Evolutionary conservation across 1,284 basidiomycete species (phyloP), one percentile per base, ranked within the genome.

Genomic region (Inonotus obliquus): DNA sequence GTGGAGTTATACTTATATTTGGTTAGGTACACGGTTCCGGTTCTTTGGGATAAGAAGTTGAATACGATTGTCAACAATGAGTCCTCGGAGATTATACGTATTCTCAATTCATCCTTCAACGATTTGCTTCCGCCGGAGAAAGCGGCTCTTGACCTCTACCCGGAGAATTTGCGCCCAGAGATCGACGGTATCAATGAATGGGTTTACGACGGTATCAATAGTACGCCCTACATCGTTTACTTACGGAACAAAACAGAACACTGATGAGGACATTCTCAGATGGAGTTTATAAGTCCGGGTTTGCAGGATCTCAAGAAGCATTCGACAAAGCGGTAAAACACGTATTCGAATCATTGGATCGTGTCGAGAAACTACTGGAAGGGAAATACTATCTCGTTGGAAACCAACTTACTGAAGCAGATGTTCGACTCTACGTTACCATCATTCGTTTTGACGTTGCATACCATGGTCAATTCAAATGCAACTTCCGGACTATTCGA

Each of bases 31-130:
- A 93, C 94, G 2, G 93, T 96, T 2, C 96, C 96, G 14, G 77
- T 96, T 54, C 77, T 98, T 1, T 99, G 94, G 93, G 97, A 98
- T 78, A 96, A 89, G 78, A 91, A 97, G 75, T 77, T 74, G 39
- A 76, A 89, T 60, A 93, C 91, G 32, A 92, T 98, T 67, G 97
- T 99, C 60, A 97, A 92, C 79, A 99, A 96, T 73, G 95, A 98
- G 72, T 92, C 89, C 66, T 87, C 89, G 0, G 94, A 97, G 75
- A 95, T 98, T 69, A 94, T 98, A 69, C 88, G 96, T 60, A 91
- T 95, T 52, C 83, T 98, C 75, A 97, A 97, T 74, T 79, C 81
- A 7, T 87, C 82, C 9, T 96, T 97, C 78, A 87, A 96, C 73
- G 77, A 85, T 5, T 67, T 89, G 27, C 64, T 96, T 4, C 79